A percentile compares a stretch with the other conserved stretches of the same genome.
Evolutionary conservation across 805 yeast species (phyloP).

Genomic region (Ascoidea asiatica): DNA sequence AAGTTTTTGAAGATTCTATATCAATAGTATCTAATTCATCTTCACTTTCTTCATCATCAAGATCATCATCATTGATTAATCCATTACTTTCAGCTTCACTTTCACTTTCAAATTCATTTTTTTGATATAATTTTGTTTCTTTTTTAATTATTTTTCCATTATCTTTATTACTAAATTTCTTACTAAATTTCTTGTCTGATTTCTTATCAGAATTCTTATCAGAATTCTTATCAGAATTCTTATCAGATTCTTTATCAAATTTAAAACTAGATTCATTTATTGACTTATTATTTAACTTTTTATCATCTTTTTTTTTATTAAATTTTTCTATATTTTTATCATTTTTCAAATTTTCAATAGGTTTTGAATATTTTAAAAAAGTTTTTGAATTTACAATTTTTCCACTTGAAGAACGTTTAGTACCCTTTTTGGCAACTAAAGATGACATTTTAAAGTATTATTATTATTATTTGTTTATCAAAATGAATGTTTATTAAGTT

Average conservation of each 20-base stretch:
- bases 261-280: neutral
- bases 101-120: neutral
- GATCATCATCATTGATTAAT: too few species aligned
- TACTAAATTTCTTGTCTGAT: neutral
- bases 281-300: neutral
- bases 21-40: conserved; percentile 13
- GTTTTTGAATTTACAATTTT: neutral
- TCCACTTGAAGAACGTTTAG: neutral
- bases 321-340: neutral
- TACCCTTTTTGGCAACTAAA: neutral
- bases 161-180: neutral
- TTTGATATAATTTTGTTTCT: neutral
- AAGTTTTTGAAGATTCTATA: conserved; percentile 10
- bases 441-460: neutral
- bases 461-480: neutral
- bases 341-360: too few species aligned
- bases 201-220: neutral
- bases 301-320: neutral
- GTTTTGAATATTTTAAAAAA: too few species aligned
- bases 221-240: neutral
- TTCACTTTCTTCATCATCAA: conserved; percentile 5
- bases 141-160: neutral
- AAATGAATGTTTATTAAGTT: neutral
- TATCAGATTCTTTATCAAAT: neutral
- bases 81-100: neutral